Evolutionary conservation across 108 stramenopile species (phyloP), one percentile per base, ranked within the genome.

Genomic region (Pseudonitzschia multistriata): DNA sequence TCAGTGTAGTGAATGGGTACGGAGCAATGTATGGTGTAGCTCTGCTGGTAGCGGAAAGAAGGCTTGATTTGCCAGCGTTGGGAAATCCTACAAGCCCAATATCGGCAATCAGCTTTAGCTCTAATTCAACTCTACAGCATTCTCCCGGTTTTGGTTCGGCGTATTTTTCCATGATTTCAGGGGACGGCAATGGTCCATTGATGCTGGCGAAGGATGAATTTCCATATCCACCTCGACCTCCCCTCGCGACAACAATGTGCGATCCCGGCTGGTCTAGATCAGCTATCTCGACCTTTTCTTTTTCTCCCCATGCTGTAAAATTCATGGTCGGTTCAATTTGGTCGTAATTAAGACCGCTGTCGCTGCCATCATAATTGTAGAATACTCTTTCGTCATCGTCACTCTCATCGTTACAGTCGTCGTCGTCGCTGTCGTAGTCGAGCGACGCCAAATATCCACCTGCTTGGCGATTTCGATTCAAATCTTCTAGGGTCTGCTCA

Each of bases 31-130:
- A 80, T 4, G 97, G 98, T 60, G 77, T 79, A 8, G 98, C 99
- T 34, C 81, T 76, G 42, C 94, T 94, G 74, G 97, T 86, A 24
- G 96, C 88, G 7, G 88, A 81, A 24, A 98, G 74, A 17, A 99
- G 79, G 62, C 89, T 91, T 4, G 83, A 85, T 74, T 99, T 99
- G 21, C 99, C 99, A 19, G 97, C 98, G 77, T 99, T 99, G 0
- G 99, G 99, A 73, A 93, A 96, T n/a, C 99, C 99, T 33, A 99
- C 98, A 21, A 99, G 79, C 11, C 98, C 99, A 59, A 99, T 84
- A 67, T 99, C 99, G 0, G 98, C 97, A 66, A 98, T 92, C 56
- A 91, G 76, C 74, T 98, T 96, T 29, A 99, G 73, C 74, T 99
- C 98, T 31, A 99, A 79, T 56, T 94, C 91, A 33, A 98, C 49